Percentiles rank a stretch among this genome's conserved stretches.
Evolutionary conservation across 495 filamentous ascomycete genomes (phyloP).

Genomic region (Penicillium flavigenum): DNA sequence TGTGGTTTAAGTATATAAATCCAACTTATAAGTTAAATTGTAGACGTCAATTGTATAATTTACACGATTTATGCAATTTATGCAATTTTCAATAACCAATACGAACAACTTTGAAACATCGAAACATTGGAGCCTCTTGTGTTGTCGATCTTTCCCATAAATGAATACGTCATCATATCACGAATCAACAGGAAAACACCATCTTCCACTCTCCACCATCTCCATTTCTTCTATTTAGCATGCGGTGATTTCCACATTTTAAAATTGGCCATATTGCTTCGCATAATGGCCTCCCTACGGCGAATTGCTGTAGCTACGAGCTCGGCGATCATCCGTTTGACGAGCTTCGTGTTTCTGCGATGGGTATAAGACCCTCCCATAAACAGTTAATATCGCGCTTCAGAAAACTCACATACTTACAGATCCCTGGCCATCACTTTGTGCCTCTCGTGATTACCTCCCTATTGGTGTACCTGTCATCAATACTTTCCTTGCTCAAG

Average conservation of each 20-base stretch:
- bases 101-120: not conserved
- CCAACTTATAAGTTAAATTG: not conserved
- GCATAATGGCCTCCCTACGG: slow-evolving; percentile 32
- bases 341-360: slow-evolving; percentile 75
- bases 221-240: not conserved
- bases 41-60: not conserved
- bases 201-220: not conserved
- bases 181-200: not conserved
- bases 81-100: not conserved
- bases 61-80: not conserved
- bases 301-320: slow-evolving; percentile 43
- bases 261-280: not conserved
- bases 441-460: slow-evolving; percentile 67
- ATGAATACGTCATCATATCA: slow-evolving; percentile 6
- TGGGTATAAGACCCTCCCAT: slow-evolving; percentile 59
- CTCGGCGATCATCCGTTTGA: slow-evolving; percentile 60
- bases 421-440: slow-evolving; percentile 65
- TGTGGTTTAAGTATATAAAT: not conserved
- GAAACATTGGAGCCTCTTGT: no score
- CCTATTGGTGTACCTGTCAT: slow-evolving; percentile 69
- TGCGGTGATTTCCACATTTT: not conserved
- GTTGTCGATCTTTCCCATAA: not conserved
- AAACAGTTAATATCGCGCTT: no score
- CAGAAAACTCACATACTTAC: slow-evolving; percentile 15
- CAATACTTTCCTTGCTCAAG: slow-evolving; percentile 49